These are phyloP conservation scores for Boletus insuetus DNA, from an alignment of 768 basidiomycete species.

Conservation along the genomic window DNA sequence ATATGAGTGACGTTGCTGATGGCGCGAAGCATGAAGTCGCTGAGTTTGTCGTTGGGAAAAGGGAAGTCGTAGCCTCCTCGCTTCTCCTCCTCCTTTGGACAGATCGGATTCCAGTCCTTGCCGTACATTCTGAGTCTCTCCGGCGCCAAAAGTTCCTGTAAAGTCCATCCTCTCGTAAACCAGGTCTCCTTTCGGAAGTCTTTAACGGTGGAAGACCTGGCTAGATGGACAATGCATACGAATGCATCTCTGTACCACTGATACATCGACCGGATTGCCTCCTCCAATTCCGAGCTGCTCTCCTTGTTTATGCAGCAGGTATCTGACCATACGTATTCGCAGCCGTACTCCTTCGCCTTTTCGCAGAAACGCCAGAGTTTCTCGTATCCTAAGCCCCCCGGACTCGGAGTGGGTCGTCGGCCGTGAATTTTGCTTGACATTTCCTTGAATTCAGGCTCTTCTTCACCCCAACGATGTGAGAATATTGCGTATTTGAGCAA, in stretches of 20 bases:
- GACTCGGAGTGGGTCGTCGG: background rate
- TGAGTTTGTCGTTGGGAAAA: conserved; percentile 12
- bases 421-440: conserved; percentile 5
- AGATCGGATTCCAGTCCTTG: conserved; percentile 11
- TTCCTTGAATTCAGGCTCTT: conserved; percentile 14
- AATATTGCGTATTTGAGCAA: conserved; percentile 15
- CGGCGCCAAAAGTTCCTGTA: conserved; percentile 14
- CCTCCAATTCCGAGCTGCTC: conserved; percentile 11
- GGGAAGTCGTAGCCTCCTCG: conserved; percentile 2
- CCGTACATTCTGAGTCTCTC: conserved; percentile 4
- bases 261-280: conserved; percentile 14
- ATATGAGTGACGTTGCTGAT: conserved; percentile 6
- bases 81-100: background rate
- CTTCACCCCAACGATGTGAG: conserved; percentile 19
- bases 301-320: conserved; percentile 20
- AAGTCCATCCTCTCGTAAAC: conserved; percentile 15
- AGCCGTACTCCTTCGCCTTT: conserved; percentile 12
- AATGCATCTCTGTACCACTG: conserved; percentile 13
- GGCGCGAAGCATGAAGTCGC: background rate
- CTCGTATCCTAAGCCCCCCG: conserved; percentile 2
- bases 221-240: conserved; percentile 14
- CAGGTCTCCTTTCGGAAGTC: conserved; percentile 5
- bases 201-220: background rate
- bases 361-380: conserved; percentile 15
- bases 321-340: conserved; percentile 22